Conservation (phyloP, 306 rosid species). For the Corylus heterophylla region DNA sequence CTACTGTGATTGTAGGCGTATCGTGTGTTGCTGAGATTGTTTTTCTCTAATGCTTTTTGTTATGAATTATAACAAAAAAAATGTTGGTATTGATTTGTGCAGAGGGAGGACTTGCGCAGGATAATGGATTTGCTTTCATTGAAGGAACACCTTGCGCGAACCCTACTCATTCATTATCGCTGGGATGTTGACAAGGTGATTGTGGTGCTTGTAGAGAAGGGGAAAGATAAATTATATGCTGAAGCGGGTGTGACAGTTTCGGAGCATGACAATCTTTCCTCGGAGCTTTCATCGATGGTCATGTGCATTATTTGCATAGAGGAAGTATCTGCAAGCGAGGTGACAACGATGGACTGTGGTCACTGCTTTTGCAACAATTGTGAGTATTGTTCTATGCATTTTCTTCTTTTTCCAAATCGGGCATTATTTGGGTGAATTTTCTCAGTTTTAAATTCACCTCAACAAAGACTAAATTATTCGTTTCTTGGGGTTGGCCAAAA, state of each 20-base stretch:
- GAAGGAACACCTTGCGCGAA: constrained; percentile 41
- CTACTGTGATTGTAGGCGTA: not conserved
- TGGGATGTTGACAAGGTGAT: constrained; percentile 47
- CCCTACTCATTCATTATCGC: constrained; percentile 44
- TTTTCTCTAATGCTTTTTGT: not conserved
- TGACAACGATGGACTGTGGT: constrained; percentile 37
- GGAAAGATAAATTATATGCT: constrained; percentile 26
- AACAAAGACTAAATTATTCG: not conserved
- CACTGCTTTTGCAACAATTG: constrained; percentile 41
- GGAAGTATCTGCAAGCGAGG: constrained; percentile 11
- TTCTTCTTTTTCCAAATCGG: not conserved
- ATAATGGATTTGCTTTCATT: constrained; percentile 42
- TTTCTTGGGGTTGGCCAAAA: not conserved
- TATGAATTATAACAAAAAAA: not conserved
- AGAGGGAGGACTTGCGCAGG: constrained; percentile 37
- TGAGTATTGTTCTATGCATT: constrained; percentile 16
- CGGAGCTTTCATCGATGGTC: not conserved
- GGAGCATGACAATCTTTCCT: constrained; percentile 5
- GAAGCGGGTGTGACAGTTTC: constrained; percentile 39
- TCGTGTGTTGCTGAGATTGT: not conserved
- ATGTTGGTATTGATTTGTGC: not conserved
- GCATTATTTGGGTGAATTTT: not conserved
- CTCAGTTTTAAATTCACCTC: not conserved
- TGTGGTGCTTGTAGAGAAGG: constrained; percentile 34
- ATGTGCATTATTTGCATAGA: constrained; percentile 40